Evolutionary conservation across 371 early-diverging fungal genomes (phyloP), one percentile per base, ranked within the genome.

Genomic region (Amoeboaphelidium occidentale): DNA sequence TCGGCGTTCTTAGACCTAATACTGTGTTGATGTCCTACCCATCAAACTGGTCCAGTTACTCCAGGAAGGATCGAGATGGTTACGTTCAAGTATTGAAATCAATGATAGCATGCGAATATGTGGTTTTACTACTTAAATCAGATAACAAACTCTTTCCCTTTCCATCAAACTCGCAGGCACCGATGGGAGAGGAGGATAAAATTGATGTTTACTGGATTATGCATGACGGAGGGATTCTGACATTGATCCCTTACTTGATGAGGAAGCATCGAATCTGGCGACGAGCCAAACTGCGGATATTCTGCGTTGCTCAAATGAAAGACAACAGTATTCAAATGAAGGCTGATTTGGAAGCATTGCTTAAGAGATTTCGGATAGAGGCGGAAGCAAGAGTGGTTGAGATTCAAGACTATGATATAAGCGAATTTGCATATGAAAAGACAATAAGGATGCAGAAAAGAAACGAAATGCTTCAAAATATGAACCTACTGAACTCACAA

Each of bases 161-260:
- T 39, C 59, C 59, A 3, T 21, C 1, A 39, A 14, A 28, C 24
- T 6, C 25, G 14, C 26, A 24, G n/a, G 27, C 46, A 21, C 27
- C 42, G 13, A 10, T 45, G 2, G 14, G 3, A 10, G 28, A 42
- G 12, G 28, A 10, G 26, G 51, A 51, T 24, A 54, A 51, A 14
- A 55, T 62, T 2, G 63, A 62, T 49, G 51, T 62, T 0, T 62
- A 53, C n/a, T 63, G 60, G 63, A 42, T 58, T 24, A 28, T 49
- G 42, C 43, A 54, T 42, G 54, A 61, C 43, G 63, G 63, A 21
- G 63, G 60, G 13, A 60, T 63, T 43, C 43, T 63, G 42, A 53
- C 53, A 12, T 45, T 63, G 17, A 25, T 63, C 23, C 58, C 63
- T 1, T 54, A 56, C 27, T 42, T 63, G 13, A 45, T 63, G 24